Evolutionary conservation across 768 basidiomycete species (phyloP).

Genomic region (Pulveroboletus sp.): DNA sequence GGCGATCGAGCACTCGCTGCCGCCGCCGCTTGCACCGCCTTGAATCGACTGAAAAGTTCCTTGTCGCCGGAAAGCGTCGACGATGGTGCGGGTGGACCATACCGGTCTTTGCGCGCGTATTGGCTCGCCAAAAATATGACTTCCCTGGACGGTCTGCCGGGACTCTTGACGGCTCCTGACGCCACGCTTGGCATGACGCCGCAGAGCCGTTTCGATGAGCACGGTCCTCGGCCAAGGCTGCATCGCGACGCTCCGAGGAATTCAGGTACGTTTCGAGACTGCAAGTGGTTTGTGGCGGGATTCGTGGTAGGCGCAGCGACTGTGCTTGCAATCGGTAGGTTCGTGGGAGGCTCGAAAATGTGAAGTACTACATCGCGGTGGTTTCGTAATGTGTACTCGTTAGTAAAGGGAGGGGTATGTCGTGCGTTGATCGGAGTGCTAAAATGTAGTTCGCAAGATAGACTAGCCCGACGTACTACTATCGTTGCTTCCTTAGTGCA

Average conservation of each 20-base stretch:
- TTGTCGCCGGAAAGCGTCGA: not conserved
- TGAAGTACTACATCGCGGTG: no score
- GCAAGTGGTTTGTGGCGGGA: slow-evolving; percentile 17
- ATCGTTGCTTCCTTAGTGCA: no score
- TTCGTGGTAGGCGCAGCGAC: slow-evolving; percentile 16
- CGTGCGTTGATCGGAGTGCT: no score
- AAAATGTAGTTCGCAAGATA: no score
- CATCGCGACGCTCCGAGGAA: not conserved
- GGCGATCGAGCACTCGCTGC: slow-evolving; percentile 31
- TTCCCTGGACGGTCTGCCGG: slow-evolving; percentile 60
- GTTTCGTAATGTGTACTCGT: no score
- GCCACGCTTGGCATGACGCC: slow-evolving; percentile 8
- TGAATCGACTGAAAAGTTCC: not conserved
- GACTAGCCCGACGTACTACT: no score
- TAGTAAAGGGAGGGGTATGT: no score
- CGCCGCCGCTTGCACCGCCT: not conserved
- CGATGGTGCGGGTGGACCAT: slow-evolving; percentile 2
- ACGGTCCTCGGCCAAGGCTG: slow-evolving; percentile 10
- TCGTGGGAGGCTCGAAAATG: not conserved
- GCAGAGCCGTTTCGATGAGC: slow-evolving; percentile 19
- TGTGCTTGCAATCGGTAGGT: slow-evolving; percentile 4
- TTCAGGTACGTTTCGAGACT: not conserved
- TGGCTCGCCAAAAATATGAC: slow-evolving; percentile 48
- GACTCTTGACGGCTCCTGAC: slow-evolving; percentile 32
- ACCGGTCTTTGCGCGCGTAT: slow-evolving; percentile 44